These are phyloP conservation scores for Exophiala sp. DNA, from an alignment of 2,329 filamentous ascomycete species.

Conservation along the genomic window DNA sequence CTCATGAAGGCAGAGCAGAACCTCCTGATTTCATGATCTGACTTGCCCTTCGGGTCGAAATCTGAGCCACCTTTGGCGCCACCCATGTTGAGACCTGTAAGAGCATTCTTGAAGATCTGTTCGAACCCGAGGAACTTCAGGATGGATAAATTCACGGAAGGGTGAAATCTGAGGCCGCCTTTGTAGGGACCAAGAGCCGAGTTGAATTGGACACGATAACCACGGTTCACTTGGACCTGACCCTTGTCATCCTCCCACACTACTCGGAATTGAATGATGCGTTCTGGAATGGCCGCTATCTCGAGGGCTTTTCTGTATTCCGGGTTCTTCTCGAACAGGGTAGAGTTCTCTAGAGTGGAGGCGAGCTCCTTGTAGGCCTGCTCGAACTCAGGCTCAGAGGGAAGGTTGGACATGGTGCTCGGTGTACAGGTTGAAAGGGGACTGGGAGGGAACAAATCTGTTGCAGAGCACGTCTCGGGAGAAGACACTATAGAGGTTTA, in stretches of 20 bases:
- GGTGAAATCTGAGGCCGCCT: conserved; percentile 92
- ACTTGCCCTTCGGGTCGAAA: conserved; percentile 99
- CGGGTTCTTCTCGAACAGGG: conserved; percentile 87
- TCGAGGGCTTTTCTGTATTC: conserved; percentile 88
- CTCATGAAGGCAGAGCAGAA: conserved; percentile 97
- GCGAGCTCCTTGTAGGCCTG: conserved; percentile 97
- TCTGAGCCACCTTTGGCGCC: conserved; percentile 97
- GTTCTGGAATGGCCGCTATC: conserved; percentile 86
- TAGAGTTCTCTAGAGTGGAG: conserved; percentile 88
- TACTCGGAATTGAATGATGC: conserved; percentile 93
- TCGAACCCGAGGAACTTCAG: conserved; percentile 98
- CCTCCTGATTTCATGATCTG: conserved; percentile 91
- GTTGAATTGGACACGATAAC: conserved; percentile 98
- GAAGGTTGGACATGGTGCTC: conserved; percentile 71
- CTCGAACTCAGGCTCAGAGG: conserved; percentile 92
- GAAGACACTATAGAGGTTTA: too few relatives aligned
- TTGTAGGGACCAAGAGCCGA: conserved; percentile 96
- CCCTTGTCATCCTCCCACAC: conserved; percentile 94
- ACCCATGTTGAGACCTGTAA: conserved; percentile 91
- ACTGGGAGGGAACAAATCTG: neutral
- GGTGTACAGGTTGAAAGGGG: neutral
- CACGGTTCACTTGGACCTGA: conserved; percentile 83
- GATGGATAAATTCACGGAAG: conserved; percentile 60
- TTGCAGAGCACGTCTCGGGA: neutral
- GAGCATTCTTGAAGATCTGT: conserved; percentile 99